Evolutionary conservation across 352 stramenopile species (phyloP).

Genomic region (Phytophthora sp.): DNA sequence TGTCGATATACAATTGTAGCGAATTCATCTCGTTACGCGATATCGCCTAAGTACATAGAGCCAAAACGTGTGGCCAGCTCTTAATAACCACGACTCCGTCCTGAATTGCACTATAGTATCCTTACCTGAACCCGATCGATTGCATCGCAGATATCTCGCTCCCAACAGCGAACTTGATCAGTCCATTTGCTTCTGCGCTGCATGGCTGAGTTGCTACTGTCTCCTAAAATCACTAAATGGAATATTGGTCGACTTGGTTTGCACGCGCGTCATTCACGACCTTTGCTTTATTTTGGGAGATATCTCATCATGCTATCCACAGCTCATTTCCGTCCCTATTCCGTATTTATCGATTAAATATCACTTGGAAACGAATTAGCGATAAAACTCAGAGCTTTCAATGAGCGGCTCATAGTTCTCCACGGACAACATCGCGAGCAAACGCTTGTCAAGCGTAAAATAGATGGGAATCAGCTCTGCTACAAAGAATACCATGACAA

Average conservation of each 20-base stretch:
- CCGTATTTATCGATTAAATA: slow-evolving; percentile 26
- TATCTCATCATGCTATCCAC: background rate
- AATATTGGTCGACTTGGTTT: background rate
- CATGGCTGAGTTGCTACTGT: background rate
- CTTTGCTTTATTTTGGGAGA: slow-evolving; percentile 35
- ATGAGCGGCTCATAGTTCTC: slow-evolving; percentile 82
- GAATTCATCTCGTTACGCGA: slow-evolving; percentile 41
- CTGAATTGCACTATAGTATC: background rate
- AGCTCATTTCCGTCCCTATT: background rate
- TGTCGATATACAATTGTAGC: slow-evolving; percentile 57
- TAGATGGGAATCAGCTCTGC: slow-evolving; percentile 85
- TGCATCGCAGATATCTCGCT: slow-evolving; percentile 14
- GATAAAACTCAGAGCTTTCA: slow-evolving; percentile 64
- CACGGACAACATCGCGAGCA: slow-evolving; percentile 82
- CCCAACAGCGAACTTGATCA: slow-evolving; percentile 14
- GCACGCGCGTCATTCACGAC: slow-evolving; percentile 16
- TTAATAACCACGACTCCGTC: background rate
- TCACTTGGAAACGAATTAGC: slow-evolving; percentile 29
- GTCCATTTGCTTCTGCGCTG: slow-evolving; percentile 5
- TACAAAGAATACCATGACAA: slow-evolving; percentile 81
- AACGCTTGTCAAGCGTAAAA: slow-evolving; percentile 70
- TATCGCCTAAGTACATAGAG: slow-evolving; percentile 14
- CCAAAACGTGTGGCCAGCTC: background rate
- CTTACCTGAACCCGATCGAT: slow-evolving; percentile 34
- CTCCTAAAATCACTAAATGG: slow-evolving; percentile 3